phyloP scores from a whole-genome alignment of 805 yeast species.

The Candida ascalaphidarum region DNA sequence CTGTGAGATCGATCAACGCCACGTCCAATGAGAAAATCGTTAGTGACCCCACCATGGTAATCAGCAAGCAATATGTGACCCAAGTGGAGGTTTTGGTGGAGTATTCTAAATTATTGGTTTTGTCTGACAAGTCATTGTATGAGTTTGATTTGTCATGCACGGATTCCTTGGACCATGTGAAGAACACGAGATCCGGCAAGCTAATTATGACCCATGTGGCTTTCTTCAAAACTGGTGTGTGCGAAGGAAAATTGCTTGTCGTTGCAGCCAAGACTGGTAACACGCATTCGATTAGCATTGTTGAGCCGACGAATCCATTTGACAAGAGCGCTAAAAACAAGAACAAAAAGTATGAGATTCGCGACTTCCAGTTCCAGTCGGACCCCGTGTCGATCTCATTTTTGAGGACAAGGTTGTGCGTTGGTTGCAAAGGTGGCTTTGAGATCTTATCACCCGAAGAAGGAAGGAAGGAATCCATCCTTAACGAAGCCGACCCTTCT shows the following conservation, averaged over 20 bases:
- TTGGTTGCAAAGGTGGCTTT: slow-evolving; percentile 95
- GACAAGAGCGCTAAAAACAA: slow-evolving; percentile 56
- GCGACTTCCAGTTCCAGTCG: slow-evolving; percentile 73
- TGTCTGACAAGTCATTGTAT: slow-evolving; percentile 74
- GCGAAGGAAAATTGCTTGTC: slow-evolving; percentile 80
- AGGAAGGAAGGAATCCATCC: slow-evolving; percentile 75
- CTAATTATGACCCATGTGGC: slow-evolving; percentile 81
- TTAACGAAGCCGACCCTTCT: slow-evolving; percentile 98
- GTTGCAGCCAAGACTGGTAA: slow-evolving; percentile 84
- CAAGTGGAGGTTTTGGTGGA: slow-evolving; percentile 91
- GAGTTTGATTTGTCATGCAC: slow-evolving; percentile 59
- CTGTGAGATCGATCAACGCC: slow-evolving; percentile 48
- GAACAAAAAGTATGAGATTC: slow-evolving; percentile 45
- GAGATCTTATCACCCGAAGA: slow-evolving; percentile 85
- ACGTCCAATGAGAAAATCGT: slow-evolving; percentile 43
- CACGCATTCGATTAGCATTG: slow-evolving; percentile 71
- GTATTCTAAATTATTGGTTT: slow-evolving; percentile 70
- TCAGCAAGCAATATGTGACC: slow-evolving; percentile 67
- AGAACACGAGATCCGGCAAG: slow-evolving; percentile 57
- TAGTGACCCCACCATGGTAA: slow-evolving; percentile 66
- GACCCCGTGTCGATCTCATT: slow-evolving; percentile 92
- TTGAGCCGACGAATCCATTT: slow-evolving; percentile 81
- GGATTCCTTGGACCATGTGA: slow-evolving; percentile 38
- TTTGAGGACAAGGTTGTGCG: slow-evolving; percentile 78
- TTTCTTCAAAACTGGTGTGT: slow-evolving; percentile 88